Evolutionary conservation across 148 eudicot species (phyloP), one percentile per base, ranked within the genome.

Genomic region (Pouteria glomerata): DNA sequence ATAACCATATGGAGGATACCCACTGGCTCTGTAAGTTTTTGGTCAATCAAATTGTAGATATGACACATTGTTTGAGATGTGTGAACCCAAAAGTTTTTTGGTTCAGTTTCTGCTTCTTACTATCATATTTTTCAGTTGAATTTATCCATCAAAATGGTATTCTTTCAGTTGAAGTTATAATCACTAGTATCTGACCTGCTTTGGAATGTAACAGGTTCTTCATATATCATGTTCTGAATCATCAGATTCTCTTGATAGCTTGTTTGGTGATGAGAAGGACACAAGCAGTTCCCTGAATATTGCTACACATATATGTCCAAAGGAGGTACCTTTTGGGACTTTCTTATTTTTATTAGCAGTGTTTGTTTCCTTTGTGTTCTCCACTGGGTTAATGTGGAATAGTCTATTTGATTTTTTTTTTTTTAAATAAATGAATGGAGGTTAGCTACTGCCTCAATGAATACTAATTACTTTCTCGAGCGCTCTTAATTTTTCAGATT

Each of bases 231-330:
- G 67, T 66, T 75, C 87, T 6, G 74, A 66, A 62, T 87, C 96
- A 64, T 82, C 93, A 30, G 96, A 86, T 85, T 91, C 97, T 66
- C 71, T 91, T 50, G 93, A 82, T 75, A 74, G 87, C 80, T 82
- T 91, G 81, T 83, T 87, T 57, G 84, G 80, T 63, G 90, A 86
- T 58, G 80, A 80, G 21, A 85, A 85, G 63, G 91, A 84, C 77
- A 72, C 71, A 55, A 68, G 77, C 81, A 72, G 71, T 64, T 75
- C 76, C 44, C 48, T 73, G 73, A 61, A 41, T 63, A 37, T 66
- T 16, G 21, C 69, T 41, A 71, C 50, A 63, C 73, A 74, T 70
- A 23, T 73, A 45, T 78, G 39, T 56, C 79, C 81, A 15, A 91
- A 91, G 79, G 84, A 89, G 96, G 97, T 91, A 78, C 19, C 35